Conservation (phyloP, 164 flowering plant species). For the Stephania yunnanensis region DNA sequence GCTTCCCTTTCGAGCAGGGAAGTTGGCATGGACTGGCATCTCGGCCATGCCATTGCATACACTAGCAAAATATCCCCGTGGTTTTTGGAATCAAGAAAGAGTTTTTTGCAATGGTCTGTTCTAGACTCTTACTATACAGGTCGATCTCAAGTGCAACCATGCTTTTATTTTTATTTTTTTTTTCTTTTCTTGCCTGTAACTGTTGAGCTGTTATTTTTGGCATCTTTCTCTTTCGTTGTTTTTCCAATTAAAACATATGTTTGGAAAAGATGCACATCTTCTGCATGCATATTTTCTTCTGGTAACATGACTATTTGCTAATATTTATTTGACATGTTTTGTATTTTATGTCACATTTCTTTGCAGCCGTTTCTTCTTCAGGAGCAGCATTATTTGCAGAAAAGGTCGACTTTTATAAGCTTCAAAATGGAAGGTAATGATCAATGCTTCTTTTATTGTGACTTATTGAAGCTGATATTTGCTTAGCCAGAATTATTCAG, state of each 20-base stretch:
- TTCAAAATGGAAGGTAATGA: conserved; percentile 95
- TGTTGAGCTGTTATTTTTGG: not conserved
- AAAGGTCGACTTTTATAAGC: conserved; percentile 72
- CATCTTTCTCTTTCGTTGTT: not conserved
- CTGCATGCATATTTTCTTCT: not conserved
- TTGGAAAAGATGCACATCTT: not conserved
- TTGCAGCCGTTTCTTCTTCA: conserved; percentile 60
- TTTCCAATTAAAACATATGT: not conserved
- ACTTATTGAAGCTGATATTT: not conserved
- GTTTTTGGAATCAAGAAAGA: conserved; percentile 48
- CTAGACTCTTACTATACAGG: conserved; percentile 59
- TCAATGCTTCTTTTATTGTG: not conserved
- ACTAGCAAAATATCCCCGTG: conserved; percentile 43
- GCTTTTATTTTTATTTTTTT: conserved; percentile 7
- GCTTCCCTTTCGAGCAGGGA: conserved; percentile 63
- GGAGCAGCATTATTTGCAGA: conserved; percentile 41
- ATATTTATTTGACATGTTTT: conserved; percentile 2
- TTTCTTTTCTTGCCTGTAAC: not conserved
- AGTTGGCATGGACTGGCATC: conserved; percentile 60
- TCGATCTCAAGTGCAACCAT: conserved; percentile 28
- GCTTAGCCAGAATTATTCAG: not conserved
- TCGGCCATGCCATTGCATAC: conserved; percentile 62
- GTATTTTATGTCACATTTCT: conserved; percentile 3
- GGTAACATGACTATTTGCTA: not conserved
- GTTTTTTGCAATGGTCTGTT: conserved; percentile 95